phyloP scores from a whole-genome alignment of 805 yeast genomes.

The Saccharomycopsis babjevae region DNA sequence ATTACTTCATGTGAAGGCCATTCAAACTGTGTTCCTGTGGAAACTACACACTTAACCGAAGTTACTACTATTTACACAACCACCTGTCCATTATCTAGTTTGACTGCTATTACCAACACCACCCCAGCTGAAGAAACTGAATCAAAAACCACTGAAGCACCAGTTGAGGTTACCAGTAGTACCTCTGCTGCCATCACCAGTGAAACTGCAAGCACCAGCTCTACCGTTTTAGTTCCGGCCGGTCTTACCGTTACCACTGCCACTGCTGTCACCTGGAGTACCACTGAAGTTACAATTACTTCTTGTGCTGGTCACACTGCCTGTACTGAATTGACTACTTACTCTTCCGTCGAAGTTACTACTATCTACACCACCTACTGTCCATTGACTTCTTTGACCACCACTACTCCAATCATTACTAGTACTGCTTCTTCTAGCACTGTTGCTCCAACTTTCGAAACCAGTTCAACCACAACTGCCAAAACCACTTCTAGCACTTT shows the following conservation, averaged over 20 bases:
- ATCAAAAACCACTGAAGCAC: conserved; percentile 1
- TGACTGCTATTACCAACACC: not conserved
- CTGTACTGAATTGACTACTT: conserved; percentile 6
- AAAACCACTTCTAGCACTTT: conserved; percentile 3
- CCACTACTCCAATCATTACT: conserved; percentile 1
- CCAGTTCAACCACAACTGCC: not conserved
- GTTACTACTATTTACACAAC: conserved; percentile 1
- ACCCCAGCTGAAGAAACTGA: not conserved
- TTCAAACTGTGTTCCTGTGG: conserved; percentile 12
- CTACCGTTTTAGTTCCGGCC: conserved; percentile 1
- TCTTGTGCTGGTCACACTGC: conserved; percentile 11
- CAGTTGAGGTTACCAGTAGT: not conserved
- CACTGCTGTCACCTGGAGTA: conserved; percentile 4
- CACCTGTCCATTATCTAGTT: conserved; percentile 3
- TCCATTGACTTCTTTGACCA: conserved; percentile 6
- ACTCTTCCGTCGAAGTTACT: not conserved
- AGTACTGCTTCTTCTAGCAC: conserved; percentile 4
- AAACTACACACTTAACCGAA: not conserved
- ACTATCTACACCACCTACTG: conserved; percentile 16
- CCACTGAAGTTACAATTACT: conserved; percentile 15
- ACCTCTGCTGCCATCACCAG: not conserved
- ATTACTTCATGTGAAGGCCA: conserved; percentile 16
- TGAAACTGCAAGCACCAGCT: not conserved
- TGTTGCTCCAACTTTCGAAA: conserved; percentile 1
- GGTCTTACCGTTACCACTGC: conserved; percentile 5